A percentile compares a stretch with the other conserved stretches of the same genome.
Evolutionary conservation across 192 early-diverging fungal genomes (phyloP).

Genomic region (Rhizophagus sp.): DNA sequence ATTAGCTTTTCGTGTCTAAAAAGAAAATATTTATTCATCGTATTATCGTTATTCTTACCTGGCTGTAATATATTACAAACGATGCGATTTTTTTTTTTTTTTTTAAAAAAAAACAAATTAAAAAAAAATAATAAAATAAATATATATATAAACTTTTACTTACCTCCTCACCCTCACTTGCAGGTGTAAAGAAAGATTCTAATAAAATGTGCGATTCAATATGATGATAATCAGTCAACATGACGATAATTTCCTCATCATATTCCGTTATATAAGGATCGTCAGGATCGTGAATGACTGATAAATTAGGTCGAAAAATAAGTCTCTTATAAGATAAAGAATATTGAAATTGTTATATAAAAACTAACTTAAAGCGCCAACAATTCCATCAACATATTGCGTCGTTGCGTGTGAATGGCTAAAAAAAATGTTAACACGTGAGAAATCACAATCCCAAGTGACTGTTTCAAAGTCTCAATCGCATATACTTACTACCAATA

Average conservation of each 20-base stretch:
- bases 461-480: too few species aligned
- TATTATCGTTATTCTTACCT: too few species aligned
- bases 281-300: slow-evolving; percentile 59
- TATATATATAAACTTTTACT: not conserved
- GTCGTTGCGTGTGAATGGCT: slow-evolving; percentile 69
- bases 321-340: too few species aligned
- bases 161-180: not conserved
- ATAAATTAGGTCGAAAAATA: too few species aligned
- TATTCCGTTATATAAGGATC: slow-evolving; percentile 54
- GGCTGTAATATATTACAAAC: slow-evolving; percentile 20
- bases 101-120: not conserved
- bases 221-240: slow-evolving; percentile 57
- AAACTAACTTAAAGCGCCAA: slow-evolving; percentile 54
- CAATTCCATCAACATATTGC: slow-evolving; percentile 84
- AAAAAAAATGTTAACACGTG: not conserved
- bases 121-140: not conserved
- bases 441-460: not conserved
- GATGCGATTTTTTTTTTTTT: too few species aligned
- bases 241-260: slow-evolving; percentile 68
- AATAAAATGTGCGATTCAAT: not conserved
- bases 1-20: too few species aligned
- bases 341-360: too few species aligned
- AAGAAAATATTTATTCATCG: too few species aligned
- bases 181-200: not conserved
- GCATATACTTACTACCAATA: slow-evolving; percentile 61